Percentiles rank a stretch among this genome's conserved stretches.
These are phyloP conservation scores for Rhododendron mucronatum DNA, from an alignment of 148 eudicot species.

Conservation along the genomic window DNA sequence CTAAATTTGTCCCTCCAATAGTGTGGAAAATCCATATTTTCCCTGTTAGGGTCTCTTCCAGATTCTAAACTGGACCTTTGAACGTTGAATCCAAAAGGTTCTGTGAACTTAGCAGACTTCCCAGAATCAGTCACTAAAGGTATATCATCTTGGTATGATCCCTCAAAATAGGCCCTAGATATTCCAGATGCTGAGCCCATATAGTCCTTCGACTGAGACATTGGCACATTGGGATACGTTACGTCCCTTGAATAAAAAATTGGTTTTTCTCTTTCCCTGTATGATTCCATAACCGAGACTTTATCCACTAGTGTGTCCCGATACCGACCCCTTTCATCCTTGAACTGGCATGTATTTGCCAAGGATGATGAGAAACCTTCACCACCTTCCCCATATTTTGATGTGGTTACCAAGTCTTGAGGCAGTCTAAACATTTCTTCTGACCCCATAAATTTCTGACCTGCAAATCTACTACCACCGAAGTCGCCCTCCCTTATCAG, in stretches of 20 bases:
- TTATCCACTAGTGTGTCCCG: constrained; percentile 20
- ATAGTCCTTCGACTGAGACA: constrained; percentile 25
- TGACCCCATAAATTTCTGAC: constrained; percentile 11
- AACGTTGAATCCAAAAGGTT: constrained; percentile 19
- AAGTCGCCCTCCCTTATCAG: constrained; percentile 14
- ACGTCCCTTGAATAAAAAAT: constrained; percentile 19
- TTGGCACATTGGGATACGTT: constrained; percentile 13
- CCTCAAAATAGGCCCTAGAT: constrained; percentile 17
- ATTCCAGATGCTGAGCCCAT: constrained; percentile 30
- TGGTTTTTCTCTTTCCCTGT: constrained; percentile 22
- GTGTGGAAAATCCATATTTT: constrained; percentile 17
- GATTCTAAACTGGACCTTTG: constrained; percentile 23
- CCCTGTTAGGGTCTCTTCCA: constrained; percentile 20
- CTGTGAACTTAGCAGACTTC: constrained; percentile 16
- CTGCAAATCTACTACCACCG: constrained; percentile 20
- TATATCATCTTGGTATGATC: constrained; percentile 18
- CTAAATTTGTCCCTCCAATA: constrained; percentile 19
- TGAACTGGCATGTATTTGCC: constrained; percentile 11
- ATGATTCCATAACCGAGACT: constrained; percentile 15
- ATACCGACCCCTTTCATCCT: constrained; percentile 28
- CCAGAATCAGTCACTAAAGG: constrained; percentile 13
- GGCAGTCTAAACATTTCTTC: constrained; percentile 20
- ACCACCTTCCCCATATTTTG: constrained; percentile 21
- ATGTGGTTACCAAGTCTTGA: constrained; percentile 15
- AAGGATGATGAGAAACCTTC: constrained; percentile 21